Percentiles rank a stretch among this genome's conserved stretches.
These are phyloP conservation scores for Fusarium nelsonii DNA, from an alignment of 2,329 filamentous ascomycete genomes.

Conservation along the genomic window DNA sequence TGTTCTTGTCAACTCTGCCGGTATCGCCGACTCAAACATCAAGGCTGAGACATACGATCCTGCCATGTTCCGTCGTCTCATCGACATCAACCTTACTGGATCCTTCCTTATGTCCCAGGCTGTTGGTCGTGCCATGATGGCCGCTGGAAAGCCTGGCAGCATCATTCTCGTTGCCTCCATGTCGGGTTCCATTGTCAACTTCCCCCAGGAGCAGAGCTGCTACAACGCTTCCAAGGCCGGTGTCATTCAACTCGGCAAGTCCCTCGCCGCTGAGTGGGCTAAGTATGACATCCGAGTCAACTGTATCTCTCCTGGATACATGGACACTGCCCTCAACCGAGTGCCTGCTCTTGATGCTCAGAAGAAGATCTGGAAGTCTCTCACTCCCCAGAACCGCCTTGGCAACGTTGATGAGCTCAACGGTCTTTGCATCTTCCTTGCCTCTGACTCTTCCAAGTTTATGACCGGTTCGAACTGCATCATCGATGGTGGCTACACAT, in stretches of 20 bases:
- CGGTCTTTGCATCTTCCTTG: slow-evolving; percentile 80
- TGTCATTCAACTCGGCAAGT: slow-evolving; percentile 82
- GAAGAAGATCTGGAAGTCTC: slow-evolving; percentile 82
- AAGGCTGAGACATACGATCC: slow-evolving; percentile 82
- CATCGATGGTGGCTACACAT: slow-evolving; percentile 78
- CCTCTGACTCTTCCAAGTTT: slow-evolving; percentile 77
- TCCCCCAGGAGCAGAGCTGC: slow-evolving; percentile 83
- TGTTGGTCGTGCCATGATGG: slow-evolving; percentile 79
- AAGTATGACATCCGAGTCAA: slow-evolving; percentile 85
- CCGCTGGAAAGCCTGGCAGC: slow-evolving; percentile 75
- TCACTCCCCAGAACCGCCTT: slow-evolving; percentile 80
- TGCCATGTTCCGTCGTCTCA: slow-evolving; percentile 80
- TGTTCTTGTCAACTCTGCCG: slow-evolving; percentile 82
- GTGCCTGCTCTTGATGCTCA: slow-evolving; percentile 82
- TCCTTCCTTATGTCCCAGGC: slow-evolving; percentile 82
- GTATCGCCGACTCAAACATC: slow-evolving; percentile 87
- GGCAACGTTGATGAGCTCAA: slow-evolving; percentile 82
- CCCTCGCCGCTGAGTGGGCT: slow-evolving; percentile 86
- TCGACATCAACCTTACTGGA: slow-evolving; percentile 86
- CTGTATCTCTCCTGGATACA: slow-evolving; percentile 86
- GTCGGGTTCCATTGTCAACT: slow-evolving; percentile 88
- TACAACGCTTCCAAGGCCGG: slow-evolving; percentile 89
- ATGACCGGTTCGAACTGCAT: slow-evolving; percentile 82
- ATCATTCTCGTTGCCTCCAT: slow-evolving; percentile 84
- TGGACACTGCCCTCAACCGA: slow-evolving; percentile 86